Conservation (phyloP, 768 basidiomycete genomes). For the Tylopilus felleus region DNA sequence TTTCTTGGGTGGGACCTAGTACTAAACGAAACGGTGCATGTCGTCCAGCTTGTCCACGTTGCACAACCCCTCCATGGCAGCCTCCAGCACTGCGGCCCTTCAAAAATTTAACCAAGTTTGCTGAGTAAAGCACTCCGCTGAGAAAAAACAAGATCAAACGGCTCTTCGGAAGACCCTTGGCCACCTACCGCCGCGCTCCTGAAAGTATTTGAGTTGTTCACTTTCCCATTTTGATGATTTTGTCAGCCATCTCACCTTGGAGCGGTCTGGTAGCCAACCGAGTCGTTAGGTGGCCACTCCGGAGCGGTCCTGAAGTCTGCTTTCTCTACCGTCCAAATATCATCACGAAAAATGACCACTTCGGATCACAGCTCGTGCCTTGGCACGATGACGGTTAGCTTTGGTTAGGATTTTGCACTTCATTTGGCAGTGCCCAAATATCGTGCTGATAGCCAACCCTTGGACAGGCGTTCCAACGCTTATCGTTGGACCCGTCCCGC, state of each 20-base stretch:
- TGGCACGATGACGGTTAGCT: background rate
- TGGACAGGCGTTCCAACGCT: background rate
- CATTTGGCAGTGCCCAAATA: too few species aligned
- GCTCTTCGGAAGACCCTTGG: background rate
- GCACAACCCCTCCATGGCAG: too few species aligned
- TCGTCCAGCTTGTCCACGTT: too few species aligned
- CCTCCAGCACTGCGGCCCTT: background rate
- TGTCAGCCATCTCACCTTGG: background rate
- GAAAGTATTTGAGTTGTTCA: background rate
- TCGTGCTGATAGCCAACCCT: background rate
- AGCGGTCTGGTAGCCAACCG: background rate
- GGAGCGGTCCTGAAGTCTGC: background rate
- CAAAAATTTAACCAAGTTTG: background rate
- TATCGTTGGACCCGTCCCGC: background rate
- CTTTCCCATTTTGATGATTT: background rate
- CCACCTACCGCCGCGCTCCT: background rate
- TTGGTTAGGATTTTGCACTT: background rate
- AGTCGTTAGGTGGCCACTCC: background rate
- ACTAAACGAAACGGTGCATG: too few species aligned
- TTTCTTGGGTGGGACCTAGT: too few species aligned
- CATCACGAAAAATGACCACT: background rate
- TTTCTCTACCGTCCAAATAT: background rate
- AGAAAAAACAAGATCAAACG: background rate
- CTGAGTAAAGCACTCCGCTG: background rate
- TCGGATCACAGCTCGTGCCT: background rate